Conservation (phyloP, 768 basidiomycete species). For the Sutorius australiensis region DNA sequence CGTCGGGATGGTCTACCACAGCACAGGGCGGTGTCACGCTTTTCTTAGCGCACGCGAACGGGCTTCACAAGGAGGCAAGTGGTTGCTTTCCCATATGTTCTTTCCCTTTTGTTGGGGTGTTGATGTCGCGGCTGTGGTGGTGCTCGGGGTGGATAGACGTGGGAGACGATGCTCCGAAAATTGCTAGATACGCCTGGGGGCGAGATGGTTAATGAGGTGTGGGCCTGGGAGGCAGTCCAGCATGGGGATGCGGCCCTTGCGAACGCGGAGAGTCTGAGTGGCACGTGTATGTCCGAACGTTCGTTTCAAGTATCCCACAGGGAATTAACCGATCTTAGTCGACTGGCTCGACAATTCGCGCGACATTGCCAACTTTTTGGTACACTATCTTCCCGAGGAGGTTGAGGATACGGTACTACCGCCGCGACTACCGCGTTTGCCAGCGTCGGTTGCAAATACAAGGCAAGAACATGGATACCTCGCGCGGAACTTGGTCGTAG, state of each 20-base stretch:
- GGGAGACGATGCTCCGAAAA: constrained; percentile 62
- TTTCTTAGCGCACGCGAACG: constrained; percentile 80
- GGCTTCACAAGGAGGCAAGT: constrained; percentile 80
- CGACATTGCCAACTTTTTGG: constrained; percentile 74
- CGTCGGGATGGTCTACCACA: not conserved
- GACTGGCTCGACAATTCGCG: constrained; percentile 77
- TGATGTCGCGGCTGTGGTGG: not conserved
- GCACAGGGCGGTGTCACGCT: constrained; percentile 46
- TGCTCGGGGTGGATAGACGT: constrained; percentile 49
- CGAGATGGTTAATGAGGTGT: constrained; percentile 61
- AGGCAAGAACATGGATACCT: constrained; percentile 48
- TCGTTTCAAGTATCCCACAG: not conserved
- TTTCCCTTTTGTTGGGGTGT: not conserved
- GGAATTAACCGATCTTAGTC: constrained; percentile 37
- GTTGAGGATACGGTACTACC: constrained; percentile 40
- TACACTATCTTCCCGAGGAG: constrained; percentile 57
- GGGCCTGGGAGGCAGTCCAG: constrained; percentile 79
- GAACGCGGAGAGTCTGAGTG: constrained; percentile 54
- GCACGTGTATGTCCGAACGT: constrained; percentile 50
- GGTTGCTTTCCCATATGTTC: not conserved
- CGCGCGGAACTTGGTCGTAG: constrained; percentile 53
- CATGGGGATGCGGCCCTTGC: constrained; percentile 82
- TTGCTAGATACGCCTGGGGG: constrained; percentile 46
- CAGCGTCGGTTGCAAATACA: constrained; percentile 36
- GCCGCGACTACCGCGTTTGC: constrained; percentile 49